Conservation (phyloP, 495 filamentous ascomycete species). For the Daldinia loculata region DNA sequence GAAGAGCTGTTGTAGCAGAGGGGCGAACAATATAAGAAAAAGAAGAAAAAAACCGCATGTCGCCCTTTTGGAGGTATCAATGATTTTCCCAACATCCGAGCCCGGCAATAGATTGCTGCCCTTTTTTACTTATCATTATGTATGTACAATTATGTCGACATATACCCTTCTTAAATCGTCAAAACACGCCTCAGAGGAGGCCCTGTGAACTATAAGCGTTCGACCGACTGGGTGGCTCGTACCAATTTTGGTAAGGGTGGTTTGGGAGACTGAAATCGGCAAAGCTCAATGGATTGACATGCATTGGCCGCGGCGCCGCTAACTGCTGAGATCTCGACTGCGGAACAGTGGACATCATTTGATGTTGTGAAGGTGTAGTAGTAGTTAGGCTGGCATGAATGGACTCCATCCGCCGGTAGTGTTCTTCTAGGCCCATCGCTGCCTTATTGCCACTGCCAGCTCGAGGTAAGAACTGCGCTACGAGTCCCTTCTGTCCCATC, state of each 20-base stretch:
- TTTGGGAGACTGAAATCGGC: conserved; percentile 77
- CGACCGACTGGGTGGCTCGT: conserved; percentile 57
- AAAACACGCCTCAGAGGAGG: conserved; percentile 26
- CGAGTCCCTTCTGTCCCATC: conserved; percentile 41
- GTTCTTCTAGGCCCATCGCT: conserved; percentile 24
- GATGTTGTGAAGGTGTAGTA: conserved; percentile 37
- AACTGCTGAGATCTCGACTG: conserved; percentile 36
- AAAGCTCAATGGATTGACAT: conserved; percentile 70
- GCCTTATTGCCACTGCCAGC: conserved; percentile 13
- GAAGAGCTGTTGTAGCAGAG: conserved; percentile 13
- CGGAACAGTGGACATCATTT: conserved; percentile 41
- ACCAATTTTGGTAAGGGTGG: conserved; percentile 78
- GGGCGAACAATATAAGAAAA: conserved; percentile 6
- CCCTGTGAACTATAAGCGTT: conserved; percentile 39
- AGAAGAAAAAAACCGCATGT: conserved; percentile 24
- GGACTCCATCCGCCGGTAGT: conserved; percentile 42
- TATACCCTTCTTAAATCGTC: background rate
- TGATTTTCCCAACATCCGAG: conserved; percentile 11
- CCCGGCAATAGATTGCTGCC: background rate
- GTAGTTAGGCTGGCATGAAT: conserved; percentile 33
- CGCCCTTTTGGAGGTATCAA: conserved; percentile 21
- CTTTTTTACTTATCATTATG: background rate
- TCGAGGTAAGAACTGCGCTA: conserved; percentile 34
- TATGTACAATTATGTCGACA: conserved; percentile 26
- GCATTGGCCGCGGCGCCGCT: conserved; percentile 49